A percentile compares a stretch with the other conserved stretches of the same genome.
Evolutionary conservation across 1,284 basidiomycete genomes (phyloP).

Genomic region (Ustilago trichophora): DNA sequence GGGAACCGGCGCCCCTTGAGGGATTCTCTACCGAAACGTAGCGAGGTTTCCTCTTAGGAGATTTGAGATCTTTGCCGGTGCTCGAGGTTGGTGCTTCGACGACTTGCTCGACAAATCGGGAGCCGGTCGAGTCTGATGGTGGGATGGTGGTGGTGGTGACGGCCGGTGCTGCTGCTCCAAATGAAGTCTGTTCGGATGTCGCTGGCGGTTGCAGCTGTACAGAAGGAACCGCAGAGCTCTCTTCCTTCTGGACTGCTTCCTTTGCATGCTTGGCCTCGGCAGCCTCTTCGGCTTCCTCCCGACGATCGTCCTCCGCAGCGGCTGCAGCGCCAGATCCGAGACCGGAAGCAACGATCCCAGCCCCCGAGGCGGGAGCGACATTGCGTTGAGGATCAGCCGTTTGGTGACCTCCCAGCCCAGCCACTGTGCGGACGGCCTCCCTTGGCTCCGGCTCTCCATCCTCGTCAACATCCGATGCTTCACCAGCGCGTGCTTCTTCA

Average conservation of each 20-base stretch:
- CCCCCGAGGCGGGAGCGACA: constrained; percentile 10
- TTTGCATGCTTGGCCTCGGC: constrained; percentile 10
- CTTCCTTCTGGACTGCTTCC: too few species aligned
- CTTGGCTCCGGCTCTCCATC: not conserved
- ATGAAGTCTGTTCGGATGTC: too few species aligned
- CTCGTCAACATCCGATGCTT: not conserved
- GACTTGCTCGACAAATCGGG: constrained; percentile 17
- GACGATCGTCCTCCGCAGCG: constrained; percentile 16
- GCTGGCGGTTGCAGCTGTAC: too few species aligned
- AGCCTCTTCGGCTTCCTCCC: constrained; percentile 11
- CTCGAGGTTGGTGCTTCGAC: not conserved
- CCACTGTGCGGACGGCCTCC: constrained; percentile 18
- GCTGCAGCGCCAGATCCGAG: constrained; percentile 20
- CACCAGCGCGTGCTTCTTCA: constrained; percentile 14
- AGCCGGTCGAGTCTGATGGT: not conserved
- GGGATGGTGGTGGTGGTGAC: not conserved
- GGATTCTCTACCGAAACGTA: constrained; percentile 43
- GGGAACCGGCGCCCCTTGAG: constrained; percentile 22
- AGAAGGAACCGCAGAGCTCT: too few species aligned
- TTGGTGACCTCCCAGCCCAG: constrained; percentile 13
- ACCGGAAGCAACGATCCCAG: constrained; percentile 22
- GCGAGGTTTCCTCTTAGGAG: constrained; percentile 16
- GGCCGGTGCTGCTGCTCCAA: not conserved
- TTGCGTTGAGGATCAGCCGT: constrained; percentile 9
- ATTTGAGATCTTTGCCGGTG: not conserved